phyloP scores from a whole-genome alignment of 78 protist species.

The Cavenderia fasciculata region DNA sequence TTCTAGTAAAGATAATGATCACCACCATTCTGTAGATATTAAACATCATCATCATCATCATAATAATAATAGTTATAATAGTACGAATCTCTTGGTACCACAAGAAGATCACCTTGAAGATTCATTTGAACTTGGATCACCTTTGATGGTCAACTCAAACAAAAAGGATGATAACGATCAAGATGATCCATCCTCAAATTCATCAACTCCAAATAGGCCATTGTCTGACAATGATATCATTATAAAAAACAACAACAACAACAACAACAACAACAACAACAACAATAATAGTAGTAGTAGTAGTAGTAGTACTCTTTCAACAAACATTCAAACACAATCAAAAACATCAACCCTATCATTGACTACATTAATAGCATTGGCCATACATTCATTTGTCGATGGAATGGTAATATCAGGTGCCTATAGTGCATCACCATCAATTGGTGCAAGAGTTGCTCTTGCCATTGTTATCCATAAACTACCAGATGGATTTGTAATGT shows the following conservation, averaged over 20 bases:
- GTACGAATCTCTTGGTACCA: too few relatives aligned
- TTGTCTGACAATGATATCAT: neutral
- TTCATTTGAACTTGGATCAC: too few relatives aligned
- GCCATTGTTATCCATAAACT: constrained; percentile 68
- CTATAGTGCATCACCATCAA: constrained; percentile 30
- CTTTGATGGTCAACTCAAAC: too few relatives aligned
- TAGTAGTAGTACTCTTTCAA: neutral
- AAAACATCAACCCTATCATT: constrained; percentile 33
- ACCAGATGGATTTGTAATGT: constrained; percentile 69
- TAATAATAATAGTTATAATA: neutral
- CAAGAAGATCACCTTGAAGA: too few relatives aligned
- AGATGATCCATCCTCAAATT: neutral
- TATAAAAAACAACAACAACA: neutral
- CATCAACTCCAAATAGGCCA: neutral
- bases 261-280: neutral
- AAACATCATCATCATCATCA: neutral
- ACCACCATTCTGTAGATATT: neutral
- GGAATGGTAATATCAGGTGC: constrained; percentile 70
- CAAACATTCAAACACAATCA: too few relatives aligned
- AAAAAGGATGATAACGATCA: neutral
- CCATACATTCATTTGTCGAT: constrained; percentile 71
- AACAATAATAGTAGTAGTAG: neutral
- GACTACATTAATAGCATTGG: constrained; percentile 60
- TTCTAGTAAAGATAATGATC: neutral
- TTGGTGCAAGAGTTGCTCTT: constrained; percentile 69